Base-by-base conservation (phyloP, 2,329 filamentous ascomycete species). In the Ascochyta fabae region DNA sequence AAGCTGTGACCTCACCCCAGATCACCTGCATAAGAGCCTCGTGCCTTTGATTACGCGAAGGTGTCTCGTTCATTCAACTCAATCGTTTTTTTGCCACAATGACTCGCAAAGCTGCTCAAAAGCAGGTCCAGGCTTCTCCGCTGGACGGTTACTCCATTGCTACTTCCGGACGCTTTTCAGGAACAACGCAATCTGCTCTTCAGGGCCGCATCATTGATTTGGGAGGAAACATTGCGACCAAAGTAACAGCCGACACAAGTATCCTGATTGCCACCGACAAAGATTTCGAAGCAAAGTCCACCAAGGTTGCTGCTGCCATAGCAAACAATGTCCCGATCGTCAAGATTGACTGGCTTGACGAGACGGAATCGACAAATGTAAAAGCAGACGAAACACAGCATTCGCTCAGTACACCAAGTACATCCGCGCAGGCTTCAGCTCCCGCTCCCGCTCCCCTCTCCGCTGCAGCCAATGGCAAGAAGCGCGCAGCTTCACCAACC, bases 81-180 rank as follows among this genome's bases (percentile, higher is more conserved):
- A 15, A 49, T 23, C 33, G 34, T 6, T 12, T 26, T 35, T 48
- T 58, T 52, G 19, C 41, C 48, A 31, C 53, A 56, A 71, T 67
- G 65, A 51, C 64, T 29, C 61, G 67, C 41, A 65, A 64, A 53
- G 60, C 64, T 36, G 60, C 61, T 10, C 54, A 61, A 22, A 66
- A 67, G 51, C 49, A 59, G 31, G 53, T 47, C 24, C 48, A 53
- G 48, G 64, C 66, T 29, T 48, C 69, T 2, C 75, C 83, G 0
- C 75, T 88, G 3, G 72, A 78, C 1, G 82, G 80, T 4, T 80
- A 75, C 62, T 76, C 76, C 6, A 77, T 91, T 40, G 83, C 81
- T 22, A 70, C 89, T 24, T 87, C 84, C 53, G 88, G 88, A 56
- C 83, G 82, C 5, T 87, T 90, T 61, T 75, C 81, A 1, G 77